Base-by-base conservation (phyloP, 2,329 filamentous ascomycete species). In the Madurella fahalii region DNA sequence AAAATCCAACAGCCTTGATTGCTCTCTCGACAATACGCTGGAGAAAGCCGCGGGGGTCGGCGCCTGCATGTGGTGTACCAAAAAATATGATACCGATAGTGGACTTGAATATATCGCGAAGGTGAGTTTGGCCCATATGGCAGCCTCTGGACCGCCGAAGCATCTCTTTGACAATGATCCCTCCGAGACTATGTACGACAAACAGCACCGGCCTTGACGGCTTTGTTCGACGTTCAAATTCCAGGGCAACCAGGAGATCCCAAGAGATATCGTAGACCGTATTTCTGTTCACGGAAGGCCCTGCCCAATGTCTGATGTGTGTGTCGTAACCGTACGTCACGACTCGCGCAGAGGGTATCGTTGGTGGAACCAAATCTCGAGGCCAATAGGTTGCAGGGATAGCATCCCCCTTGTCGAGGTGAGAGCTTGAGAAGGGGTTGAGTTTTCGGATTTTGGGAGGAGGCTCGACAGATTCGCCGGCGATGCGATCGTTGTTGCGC, bases 161-260 rank as follows among this genome's bases (percentile, higher is more conserved):
- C 16, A 42, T 47, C 32, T 70, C 65, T 30, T 71, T 71, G 30
- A 68, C 61, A 13, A 71, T 51, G 9, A 71, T 64, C 0, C 69
- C 69, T 1, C 70, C 70, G 1, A 72, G 65, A 48, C 69, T 71
- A 47, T 72, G 69, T 1, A 56, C 68, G 11, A 71, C 47, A 53
- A 69, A 68, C 0, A 70, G 17, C 5, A 69, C 16, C 13, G 68
- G 67, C 17, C 65, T 58, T 15, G 42, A 34, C 0, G 49, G 44
- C 5, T 58, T 47, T n/a, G 13, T 8, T 12, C 57, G 57, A 5
- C 58, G 57, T 7, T 37, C 9, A 8, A 43, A 39, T 49, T 72
- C 71, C 5, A 74, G 57, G 4, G 58, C 63, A 7, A 67, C 57
- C 9, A 73, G 57, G 30, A 74, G 65, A 50, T 72, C 64, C 59